Evolutionary conservation across 2,329 filamentous ascomycete genomes (phyloP).

Genomic region (Rosellinia necatrix): DNA sequence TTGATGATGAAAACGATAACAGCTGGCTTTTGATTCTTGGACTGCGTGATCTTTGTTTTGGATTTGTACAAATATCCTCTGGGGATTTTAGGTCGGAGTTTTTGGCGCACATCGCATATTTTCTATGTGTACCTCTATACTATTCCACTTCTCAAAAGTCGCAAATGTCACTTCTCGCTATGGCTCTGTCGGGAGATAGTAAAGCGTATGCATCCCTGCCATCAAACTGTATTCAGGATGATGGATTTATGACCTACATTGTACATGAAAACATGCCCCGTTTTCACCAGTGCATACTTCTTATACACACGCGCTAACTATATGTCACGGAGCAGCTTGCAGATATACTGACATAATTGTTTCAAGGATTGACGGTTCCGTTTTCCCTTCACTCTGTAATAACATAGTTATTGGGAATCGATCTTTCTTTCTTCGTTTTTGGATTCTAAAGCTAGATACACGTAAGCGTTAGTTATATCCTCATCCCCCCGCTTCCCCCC

Average conservation of each 20-base stretch:
- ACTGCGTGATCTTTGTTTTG: neutral
- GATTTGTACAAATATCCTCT: conserved; percentile 10
- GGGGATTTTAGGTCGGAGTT: conserved; percentile 15
- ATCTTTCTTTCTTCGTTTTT: no score
- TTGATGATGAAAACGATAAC: conserved; percentile 14
- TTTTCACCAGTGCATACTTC: no score
- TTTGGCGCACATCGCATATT: conserved; percentile 16
- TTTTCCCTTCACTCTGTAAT: no score
- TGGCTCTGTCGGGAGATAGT: neutral
- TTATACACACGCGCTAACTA: no score
- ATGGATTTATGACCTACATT: neutral
- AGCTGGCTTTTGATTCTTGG: neutral
- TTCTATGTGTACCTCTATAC: conserved; percentile 12
- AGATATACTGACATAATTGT: no score
- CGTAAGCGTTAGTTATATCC: no score
- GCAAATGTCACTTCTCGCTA: neutral
- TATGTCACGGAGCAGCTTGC: no score
- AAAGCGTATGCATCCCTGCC: neutral
- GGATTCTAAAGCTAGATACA: no score
- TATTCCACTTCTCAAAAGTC: neutral
- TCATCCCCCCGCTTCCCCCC: neutral
- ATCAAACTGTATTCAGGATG: neutral
- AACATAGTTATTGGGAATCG: no score
- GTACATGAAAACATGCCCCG: no score
- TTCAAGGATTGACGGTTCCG: no score